Base-by-base conservation (phyloP, 441 rosid species). In the Euphorbia schlechtendalii region DNA sequence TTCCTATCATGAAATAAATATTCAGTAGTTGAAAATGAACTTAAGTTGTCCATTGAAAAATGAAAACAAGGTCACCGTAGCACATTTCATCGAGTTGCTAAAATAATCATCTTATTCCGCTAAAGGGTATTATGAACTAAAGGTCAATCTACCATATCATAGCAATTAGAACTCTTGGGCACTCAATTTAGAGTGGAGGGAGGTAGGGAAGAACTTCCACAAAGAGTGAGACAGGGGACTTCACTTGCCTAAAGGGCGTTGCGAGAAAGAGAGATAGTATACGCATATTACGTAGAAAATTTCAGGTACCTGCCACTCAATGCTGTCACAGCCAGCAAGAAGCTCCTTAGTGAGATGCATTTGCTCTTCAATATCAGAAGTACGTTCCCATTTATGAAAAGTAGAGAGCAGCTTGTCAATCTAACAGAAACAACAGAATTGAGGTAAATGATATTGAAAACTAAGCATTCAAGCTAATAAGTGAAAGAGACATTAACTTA, bases 301-400 rank as follows among this genome's bases (percentile, higher is more conserved):
- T 63, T 68, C n/a, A 46, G 61, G 18, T 85, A 95, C 98, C 98
- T 89, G 99, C 99, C 99, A 95, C 78, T 84, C 86, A 45, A 89
- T 81, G 91, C 99, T 95, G 80, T 83, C 93, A 60, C 96, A 89
- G 67, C 68, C 74, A 75, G 89, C 83, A 65, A 88, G 72, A 34
- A 95, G 80, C 81, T 88, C 96, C 78, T 81, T 85, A 0, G 86
- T 68, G 43, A 83, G 88, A 65, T 79, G 92, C 6, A 64, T 76
- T 74, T 83, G 90, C 67, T 88, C 96, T 32, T 84, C 94, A 41
- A 74, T 68, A 63, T 83, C 85, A 59, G 80, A 78, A 66, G 77
- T 71, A 59, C 84, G 80, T 74, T 89, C 98, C 99, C 98, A 92
- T 76, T 78, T 89, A 73, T 84, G 93, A 83, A 95, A 88, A 58